Evolutionary conservation across 139 green algal genomes (phyloP).

Genomic region (Diplosphaera chodatii): DNA sequence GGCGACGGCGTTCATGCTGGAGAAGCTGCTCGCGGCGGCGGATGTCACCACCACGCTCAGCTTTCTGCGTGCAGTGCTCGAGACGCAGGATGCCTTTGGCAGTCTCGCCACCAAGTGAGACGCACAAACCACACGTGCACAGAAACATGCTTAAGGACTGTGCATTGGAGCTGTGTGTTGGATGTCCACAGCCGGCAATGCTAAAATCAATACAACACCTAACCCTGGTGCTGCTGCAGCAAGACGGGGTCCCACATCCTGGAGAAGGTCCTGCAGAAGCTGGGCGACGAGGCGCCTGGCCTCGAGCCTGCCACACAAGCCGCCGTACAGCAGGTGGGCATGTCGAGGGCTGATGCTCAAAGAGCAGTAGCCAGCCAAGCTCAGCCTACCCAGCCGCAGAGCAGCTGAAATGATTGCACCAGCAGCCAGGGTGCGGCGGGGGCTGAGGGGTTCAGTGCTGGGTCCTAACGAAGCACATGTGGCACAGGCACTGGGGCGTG

Average conservation of each 20-base stretch:
- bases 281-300: conserved; percentile 18
- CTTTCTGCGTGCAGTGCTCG: conserved; percentile 17
- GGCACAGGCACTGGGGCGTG: conserved; percentile 13
- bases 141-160: too few species aligned
- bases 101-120: conserved; percentile 6
- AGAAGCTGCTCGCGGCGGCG: conserved; percentile 49
- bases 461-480: too few species aligned
- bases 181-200: too few species aligned
- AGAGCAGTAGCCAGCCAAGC: too few species aligned
- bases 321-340: not conserved
- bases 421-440: too few species aligned
- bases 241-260: conserved; percentile 69
- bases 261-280: conserved; percentile 32
- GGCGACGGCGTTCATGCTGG: conserved; percentile 54
- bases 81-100: not conserved
- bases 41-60: conserved; percentile 5
- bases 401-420: too few species aligned
- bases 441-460: too few species aligned
- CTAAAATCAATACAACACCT: too few species aligned
- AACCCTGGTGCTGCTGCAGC: conserved; percentile 38
- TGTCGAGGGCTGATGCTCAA: conserved; percentile 12
- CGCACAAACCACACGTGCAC: too few species aligned
- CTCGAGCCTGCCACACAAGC: conserved; percentile 3
- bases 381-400: too few species aligned
- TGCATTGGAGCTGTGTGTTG: too few species aligned